phyloP scores from a whole-genome alignment of 352 stramenopile species.

The Pythium folliculosum region DNA sequence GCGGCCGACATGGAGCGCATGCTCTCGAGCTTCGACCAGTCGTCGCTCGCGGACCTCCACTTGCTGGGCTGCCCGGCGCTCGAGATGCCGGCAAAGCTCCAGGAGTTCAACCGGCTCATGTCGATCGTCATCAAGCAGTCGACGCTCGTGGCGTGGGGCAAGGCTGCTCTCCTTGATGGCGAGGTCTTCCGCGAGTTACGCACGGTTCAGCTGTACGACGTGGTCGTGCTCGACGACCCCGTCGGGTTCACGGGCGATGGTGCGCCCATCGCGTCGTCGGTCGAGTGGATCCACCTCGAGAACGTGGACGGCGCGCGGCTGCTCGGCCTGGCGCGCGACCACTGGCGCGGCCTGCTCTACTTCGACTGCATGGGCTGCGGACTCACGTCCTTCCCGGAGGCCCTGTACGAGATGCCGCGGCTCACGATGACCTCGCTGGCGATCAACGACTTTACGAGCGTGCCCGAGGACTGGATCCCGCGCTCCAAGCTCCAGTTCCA shows the following conservation, averaged over 20 bases:
- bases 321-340: background rate
- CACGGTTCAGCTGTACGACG: background rate
- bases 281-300: conserved; percentile 16
- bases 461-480: background rate
- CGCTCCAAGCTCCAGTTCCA: background rate
- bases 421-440: background rate
- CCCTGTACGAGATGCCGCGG: background rate
- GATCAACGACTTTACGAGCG: background rate
- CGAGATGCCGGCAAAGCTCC: background rate
- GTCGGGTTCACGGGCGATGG: background rate
- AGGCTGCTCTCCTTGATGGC: background rate
- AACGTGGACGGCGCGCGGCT: background rate
- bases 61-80: background rate
- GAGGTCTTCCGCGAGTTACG: background rate
- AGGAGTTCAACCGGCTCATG: background rate
- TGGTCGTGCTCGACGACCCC: background rate
- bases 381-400: background rate
- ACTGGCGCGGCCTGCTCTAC: background rate
- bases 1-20: background rate
- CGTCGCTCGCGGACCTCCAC: background rate
- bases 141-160: background rate
- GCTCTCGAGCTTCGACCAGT: background rate
- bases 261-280: background rate
- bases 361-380: background rate
- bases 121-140: background rate